Evolutionary conservation across 2,329 filamentous ascomycete species (phyloP), one percentile per base, ranked within the genome.

Genomic region (Escovopsis sp.): DNA sequence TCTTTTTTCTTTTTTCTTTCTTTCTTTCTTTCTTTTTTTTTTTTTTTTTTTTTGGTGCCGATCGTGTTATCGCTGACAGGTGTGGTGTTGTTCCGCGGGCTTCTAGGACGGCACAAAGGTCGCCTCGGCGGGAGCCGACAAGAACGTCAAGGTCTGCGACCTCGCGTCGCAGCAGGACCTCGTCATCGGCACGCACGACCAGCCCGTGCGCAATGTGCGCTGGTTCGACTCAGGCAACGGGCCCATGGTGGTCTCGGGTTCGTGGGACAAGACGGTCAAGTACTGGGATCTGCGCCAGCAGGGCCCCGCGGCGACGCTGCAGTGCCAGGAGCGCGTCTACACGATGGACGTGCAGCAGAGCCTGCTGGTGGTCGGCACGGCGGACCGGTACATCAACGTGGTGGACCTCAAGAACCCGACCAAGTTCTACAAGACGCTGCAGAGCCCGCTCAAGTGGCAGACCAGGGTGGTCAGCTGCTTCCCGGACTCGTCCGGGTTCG

Each of bases 371-470:
- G 71, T 95, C 44, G 91, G 84, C 48, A 96, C 88, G 1, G 91
- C 91, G 11, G 91, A 98, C 58, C 79, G 91, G 47, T 94, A 93
- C 64, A 94, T 98, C 70, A 88, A 96, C 61, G 82, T 98, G 48
- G 72, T 98, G 65, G 87, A 94, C 64, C 75, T 98, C 43, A 80
- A 82, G 58, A 81, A 93, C 47, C 91, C 91, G 4, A 77, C 76
- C 42, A 86, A 85, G 54, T 86, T 95, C 63, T 95, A 94, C 75
- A 98, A 98, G 73, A 89, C 85, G 9, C 74, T 95, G 40, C 86
- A 94, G 65, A 94, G 86, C 57, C 91, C 91, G 3, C 73, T 98
- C 37, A 98, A 98, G 67, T 98, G 88, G 86, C 91, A 98, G 71
- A 98, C 91, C 2, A 73, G 89, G 45, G 86, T 93, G 11, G 85